Conservation (phyloP, 768 basidiomycete species). For the Tulasnella sp. region DNA sequence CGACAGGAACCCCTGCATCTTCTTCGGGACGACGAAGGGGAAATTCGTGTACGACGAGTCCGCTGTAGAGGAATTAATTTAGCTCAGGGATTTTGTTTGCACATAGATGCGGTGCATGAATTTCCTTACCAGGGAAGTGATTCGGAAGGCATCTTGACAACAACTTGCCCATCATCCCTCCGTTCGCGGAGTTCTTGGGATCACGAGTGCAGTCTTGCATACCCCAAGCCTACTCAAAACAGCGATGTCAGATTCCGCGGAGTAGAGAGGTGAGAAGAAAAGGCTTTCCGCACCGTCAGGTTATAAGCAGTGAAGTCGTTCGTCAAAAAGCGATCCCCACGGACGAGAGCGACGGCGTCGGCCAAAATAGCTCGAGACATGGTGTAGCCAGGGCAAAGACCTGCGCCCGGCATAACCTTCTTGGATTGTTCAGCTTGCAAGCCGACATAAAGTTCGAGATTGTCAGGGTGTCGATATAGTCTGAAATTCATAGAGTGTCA, state of each 20-base stretch:
- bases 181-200: conserved; percentile 64
- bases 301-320: conserved; percentile 58
- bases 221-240: conserved; percentile 11
- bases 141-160: conserved; percentile 70
- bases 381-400: conserved; percentile 78
- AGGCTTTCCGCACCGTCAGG: not conserved
- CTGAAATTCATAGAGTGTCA: not conserved
- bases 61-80: not conserved
- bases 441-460: conserved; percentile 76
- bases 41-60: conserved; percentile 43
- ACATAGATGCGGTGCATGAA: conserved; percentile 34
- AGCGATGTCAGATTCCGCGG: not conserved
- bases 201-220: conserved; percentile 79
- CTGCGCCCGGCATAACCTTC: conserved; percentile 69
- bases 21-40: conserved; percentile 66
- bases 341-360: conserved; percentile 80
- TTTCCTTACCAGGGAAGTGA: conserved; percentile 49
- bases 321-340: conserved; percentile 79
- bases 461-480: conserved; percentile 67
- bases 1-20: conserved; percentile 44
- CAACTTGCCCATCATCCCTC: conserved; percentile 61
- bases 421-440: conserved; percentile 76
- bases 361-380: conserved; percentile 78
- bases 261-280: not conserved
- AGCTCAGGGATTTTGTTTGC: not conserved